Percentiles rank a stretch among this genome's conserved stretches.
Conservation (phyloP, 2,329 filamentous ascomycete genomes). For the Ophiostoma australiae region DNA sequence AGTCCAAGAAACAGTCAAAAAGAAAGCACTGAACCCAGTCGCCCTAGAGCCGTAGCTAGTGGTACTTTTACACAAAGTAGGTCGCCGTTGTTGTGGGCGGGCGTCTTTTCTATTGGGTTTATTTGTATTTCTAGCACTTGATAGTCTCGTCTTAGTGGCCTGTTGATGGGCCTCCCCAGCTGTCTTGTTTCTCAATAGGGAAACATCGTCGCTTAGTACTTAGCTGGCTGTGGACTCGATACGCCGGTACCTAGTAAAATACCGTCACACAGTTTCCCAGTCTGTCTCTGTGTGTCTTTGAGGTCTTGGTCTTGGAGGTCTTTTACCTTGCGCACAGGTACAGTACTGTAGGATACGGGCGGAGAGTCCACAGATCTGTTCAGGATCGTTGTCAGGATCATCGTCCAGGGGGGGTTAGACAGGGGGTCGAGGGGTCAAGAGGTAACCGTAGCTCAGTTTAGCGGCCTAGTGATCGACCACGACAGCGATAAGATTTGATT, state of each 20-base stretch:
- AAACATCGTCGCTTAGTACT: neutral
- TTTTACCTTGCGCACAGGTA: neutral
- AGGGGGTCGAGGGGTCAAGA: neutral
- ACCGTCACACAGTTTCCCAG: neutral
- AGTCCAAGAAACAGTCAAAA: neutral
- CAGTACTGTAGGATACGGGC: neutral
- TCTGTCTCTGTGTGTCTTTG: neutral
- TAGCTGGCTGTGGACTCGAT: slow-evolving; percentile 7
- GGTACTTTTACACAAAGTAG: slow-evolving; percentile 2
- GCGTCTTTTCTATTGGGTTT: neutral
- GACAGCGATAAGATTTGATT: neutral
- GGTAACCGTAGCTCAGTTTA: neutral
- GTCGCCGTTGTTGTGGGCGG: neutral
- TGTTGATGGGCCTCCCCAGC: neutral
- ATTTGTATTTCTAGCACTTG: neutral
- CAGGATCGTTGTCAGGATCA: neutral
- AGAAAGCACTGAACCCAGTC: neutral
- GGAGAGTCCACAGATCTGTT: slow-evolving; percentile 8
- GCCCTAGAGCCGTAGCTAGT: neutral
- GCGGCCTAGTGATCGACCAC: neutral
- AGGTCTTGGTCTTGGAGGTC: neutral
- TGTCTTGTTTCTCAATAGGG: neutral
- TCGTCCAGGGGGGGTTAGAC: neutral
- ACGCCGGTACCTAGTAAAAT: neutral
- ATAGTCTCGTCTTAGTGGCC: slow-evolving; percentile 2